Evolutionary conservation across 2,329 filamentous ascomycete species (phyloP), one percentile per base, ranked within the genome.

Genomic region (Neofusicoccum kwambonambiense): DNA sequence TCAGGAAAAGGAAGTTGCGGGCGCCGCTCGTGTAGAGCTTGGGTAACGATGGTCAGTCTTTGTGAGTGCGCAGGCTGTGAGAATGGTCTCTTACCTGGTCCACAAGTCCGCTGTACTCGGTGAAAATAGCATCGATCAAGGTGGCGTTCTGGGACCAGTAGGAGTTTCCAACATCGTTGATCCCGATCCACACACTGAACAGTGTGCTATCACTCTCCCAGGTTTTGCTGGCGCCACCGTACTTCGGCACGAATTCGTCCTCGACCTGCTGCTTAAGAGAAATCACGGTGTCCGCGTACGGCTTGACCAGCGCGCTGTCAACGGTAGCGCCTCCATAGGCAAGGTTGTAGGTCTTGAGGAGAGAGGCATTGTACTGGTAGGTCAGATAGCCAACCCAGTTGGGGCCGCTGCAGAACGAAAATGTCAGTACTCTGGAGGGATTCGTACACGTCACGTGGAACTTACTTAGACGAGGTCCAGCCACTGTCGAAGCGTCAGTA

Each of bases 311-410:
- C 2, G 71, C 75, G 9, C 80, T 78, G 68, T 86, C 81, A 31
- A 85, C 81, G 0, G 83, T 84, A 0, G 84, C 84, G 45, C 84
- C 84, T 49, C 84, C 83, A 37, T 81, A 80, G 0, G 84, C 84
- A 39, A 86, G 76, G 73, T 86, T 85, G 71, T 86, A 86, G 12
- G 79, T 80, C 17, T 82, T 76, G 3, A 85, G 69, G 0, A 78
- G 67, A 0, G 82, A 81, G 13, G 73, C 67, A 64, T 83, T 83
- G 71, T 81, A 81, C 35, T 74, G 73, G 15, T 75, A 74, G 1
- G 80, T 81, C 11, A 83, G 69, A 67, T 76, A 84, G 65, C 81
- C 84, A n/a, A 85, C 76, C 83, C 84, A 86, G 70, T 85, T 86
- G 0, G 83, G 84, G 0, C 84, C 84, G 67, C 81, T 82, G 54